These are phyloP conservation scores for Aulographum hederae DNA, from an alignment of 2,329 filamentous ascomycete genomes.

Conservation along the genomic window DNA sequence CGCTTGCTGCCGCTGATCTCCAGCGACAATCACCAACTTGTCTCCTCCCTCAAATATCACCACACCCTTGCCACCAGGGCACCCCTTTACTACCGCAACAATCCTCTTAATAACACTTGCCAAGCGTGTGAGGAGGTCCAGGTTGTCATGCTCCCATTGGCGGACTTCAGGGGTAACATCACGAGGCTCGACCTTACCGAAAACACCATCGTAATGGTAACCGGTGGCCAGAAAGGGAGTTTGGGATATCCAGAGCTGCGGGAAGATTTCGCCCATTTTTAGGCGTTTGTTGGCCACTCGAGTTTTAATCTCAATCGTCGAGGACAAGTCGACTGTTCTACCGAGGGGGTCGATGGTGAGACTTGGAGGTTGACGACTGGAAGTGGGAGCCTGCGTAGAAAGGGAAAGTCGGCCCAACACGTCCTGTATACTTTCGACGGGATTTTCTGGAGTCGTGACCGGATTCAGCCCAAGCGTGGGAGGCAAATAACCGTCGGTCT, in stretches of 20 bases:
- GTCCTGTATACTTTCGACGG: slow-evolving; percentile 7
- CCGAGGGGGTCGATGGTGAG: slow-evolving; percentile 14
- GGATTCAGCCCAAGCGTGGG: slow-evolving; percentile 1
- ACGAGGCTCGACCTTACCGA: slow-evolving; percentile 9
- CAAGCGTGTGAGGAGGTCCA: slow-evolving; percentile 3
- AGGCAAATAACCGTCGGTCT: slow-evolving; percentile 24
- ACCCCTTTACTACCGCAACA: slow-evolving; percentile 4
- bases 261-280: slow-evolving; percentile 15
- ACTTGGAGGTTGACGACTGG: not conserved
- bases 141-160: slow-evolving; percentile 7
- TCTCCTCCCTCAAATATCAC: slow-evolving; percentile 4
- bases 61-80: slow-evolving; percentile 3
- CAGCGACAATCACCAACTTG: slow-evolving; percentile 3
- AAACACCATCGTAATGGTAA: slow-evolving; percentile 21
- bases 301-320: slow-evolving; percentile 29
- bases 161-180: slow-evolving; percentile 6
- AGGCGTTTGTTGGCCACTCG: slow-evolving; percentile 16
- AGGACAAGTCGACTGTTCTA: slow-evolving; percentile 13
- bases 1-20: slow-evolving; percentile 6
- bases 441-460: slow-evolving; percentile 4
- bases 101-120: slow-evolving; percentile 6
- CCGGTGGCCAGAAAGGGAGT: slow-evolving; percentile 28
- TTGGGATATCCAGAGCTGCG: slow-evolving; percentile 29
- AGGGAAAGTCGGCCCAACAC: slow-evolving; percentile 9
- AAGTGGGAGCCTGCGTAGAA: not conserved